These are phyloP conservation scores for Pseudozyma tsukubaensis DNA, from an alignment of 1,284 basidiomycete genomes.

Conservation along the genomic window DNA sequence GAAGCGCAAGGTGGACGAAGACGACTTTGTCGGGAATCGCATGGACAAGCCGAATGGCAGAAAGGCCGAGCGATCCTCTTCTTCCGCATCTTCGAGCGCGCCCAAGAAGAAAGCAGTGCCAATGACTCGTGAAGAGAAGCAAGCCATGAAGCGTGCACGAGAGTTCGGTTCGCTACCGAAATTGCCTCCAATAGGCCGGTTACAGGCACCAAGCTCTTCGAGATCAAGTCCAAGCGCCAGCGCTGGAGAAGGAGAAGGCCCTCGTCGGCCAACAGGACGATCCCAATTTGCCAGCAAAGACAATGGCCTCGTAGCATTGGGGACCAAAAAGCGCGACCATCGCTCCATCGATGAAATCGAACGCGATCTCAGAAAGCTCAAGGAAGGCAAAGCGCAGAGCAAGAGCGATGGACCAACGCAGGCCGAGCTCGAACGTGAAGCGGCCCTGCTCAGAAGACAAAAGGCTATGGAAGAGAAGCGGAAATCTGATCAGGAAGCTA, in stretches of 20 bases:
- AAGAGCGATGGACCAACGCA: slow-evolving; percentile 19
- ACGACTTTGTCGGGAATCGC: slow-evolving; percentile 50
- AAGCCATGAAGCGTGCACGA: slow-evolving; percentile 36
- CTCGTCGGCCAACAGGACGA: slow-evolving; percentile 10
- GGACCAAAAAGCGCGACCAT: slow-evolving; percentile 49
- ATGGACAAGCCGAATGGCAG: slow-evolving; percentile 20
- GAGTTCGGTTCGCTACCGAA: slow-evolving; percentile 42
- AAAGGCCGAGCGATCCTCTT: slow-evolving; percentile 11
- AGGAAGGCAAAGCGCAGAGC: slow-evolving; percentile 26
- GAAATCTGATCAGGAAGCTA: slow-evolving; percentile 25
- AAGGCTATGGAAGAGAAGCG: slow-evolving; percentile 54
- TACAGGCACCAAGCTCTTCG: slow-evolving; percentile 13
- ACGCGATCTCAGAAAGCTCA: slow-evolving; percentile 44
- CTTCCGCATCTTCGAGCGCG: slow-evolving; percentile 13
- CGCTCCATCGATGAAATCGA: slow-evolving; percentile 59
- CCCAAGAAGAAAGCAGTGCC: slow-evolving; percentile 28
- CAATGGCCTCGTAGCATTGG: slow-evolving; percentile 45
- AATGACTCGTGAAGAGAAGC: slow-evolving; percentile 56
- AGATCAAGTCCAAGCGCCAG: slow-evolving; percentile 20
- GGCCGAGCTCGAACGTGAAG: slow-evolving; percentile 35
- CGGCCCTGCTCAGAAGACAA: slow-evolving; percentile 39
- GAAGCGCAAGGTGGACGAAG: slow-evolving; percentile 43
- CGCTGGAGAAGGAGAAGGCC: slow-evolving; percentile 13
- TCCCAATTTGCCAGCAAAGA: slow-evolving; percentile 13
- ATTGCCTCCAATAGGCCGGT: slow-evolving; percentile 17